Percentiles rank a stretch among this genome's conserved stretches.
Evolutionary conservation across 495 filamentous ascomycete genomes (phyloP).

Genomic region (Talaromyces adpressus): DNA sequence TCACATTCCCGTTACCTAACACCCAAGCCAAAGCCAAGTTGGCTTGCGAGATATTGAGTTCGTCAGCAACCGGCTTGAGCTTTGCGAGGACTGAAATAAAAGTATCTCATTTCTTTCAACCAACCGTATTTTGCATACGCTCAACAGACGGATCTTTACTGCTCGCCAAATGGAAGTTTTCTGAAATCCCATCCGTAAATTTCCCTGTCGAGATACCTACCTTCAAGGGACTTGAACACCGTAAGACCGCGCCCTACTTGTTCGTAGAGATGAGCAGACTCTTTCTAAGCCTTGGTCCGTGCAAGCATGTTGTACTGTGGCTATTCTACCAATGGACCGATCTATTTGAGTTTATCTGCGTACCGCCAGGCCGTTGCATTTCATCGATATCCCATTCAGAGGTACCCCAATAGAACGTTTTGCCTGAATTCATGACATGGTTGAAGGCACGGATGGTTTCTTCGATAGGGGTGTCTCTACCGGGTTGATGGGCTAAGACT

Average conservation of each 20-base stretch:
- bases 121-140: conserved; percentile 13
- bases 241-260: conserved; percentile 66
- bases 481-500: conserved; percentile 78
- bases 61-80: conserved; percentile 42
- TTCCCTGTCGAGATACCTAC: conserved; percentile 73
- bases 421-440: conserved; percentile 65
- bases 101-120: conserved; percentile 11
- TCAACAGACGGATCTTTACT: conserved; percentile 10
- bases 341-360: conserved; percentile 63
- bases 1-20: conserved; percentile 55
- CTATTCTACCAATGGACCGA: conserved; percentile 79
- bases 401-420: conserved; percentile 87
- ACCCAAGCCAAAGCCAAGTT: conserved; percentile 63
- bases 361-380: conserved; percentile 69
- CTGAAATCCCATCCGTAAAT: conserved; percentile 54
- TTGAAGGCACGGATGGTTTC: conserved; percentile 82
- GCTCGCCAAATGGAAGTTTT: conserved; percentile 28
- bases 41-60: conserved; percentile 47
- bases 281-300: conserved; percentile 65
- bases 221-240: conserved; percentile 64
- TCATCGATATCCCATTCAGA: conserved; percentile 79
- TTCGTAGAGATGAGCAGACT: conserved; percentile 61
- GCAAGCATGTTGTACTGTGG: conserved; percentile 75
- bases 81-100: conserved; percentile 12
- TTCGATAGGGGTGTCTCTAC: conserved; percentile 76